Evolutionary conservation across 805 yeast genomes (phyloP), one percentile per base, ranked within the genome.

Genomic region (Lipomyces yamanashiensis): DNA sequence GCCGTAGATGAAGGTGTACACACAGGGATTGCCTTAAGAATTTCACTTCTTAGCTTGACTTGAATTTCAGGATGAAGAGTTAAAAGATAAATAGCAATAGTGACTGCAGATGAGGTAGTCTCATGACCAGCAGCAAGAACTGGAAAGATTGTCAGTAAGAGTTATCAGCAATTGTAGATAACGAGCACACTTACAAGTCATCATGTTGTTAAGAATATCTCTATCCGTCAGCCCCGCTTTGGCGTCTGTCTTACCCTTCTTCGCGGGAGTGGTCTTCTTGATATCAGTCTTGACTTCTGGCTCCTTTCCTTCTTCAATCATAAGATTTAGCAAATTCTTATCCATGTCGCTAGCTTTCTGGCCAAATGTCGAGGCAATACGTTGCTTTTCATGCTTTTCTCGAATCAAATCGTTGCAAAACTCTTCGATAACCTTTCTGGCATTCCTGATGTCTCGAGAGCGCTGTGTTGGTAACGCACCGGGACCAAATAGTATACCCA

Each of bases 111-210:
- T 17, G 66, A 62, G 15, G 67, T 62, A 2, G 68, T 65, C 36
- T 65, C 68, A 37, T 65, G 68, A 23, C 68, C 68, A 12, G 68
- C 68, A 13, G 66, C 66, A n/a, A 65, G 58, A 37, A 65, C 62
- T 62, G 17, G 15, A 33, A 10, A 48, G 17, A 36, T 48, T 53
- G 15, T 34, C 21, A 34, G 15, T 23, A 50, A 19, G 34, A n/a
- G 23, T 23, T 37, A 12, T 13, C 2, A 6, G 37, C 28, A 37
- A 3, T n/a, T 19, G 33, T 17, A 19, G 8, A 13, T 8, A 45
- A 43, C 7, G 12, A 39, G 48, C 5, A 41, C 4, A 51, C 64
- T 56, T 37, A 61, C 64, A 64, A 13, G 68, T 62, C 62, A 59
- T 54, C 50, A 62, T 53, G 17, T 65, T 62, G 41, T 62, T 53